Evolutionary conservation across 1,139 yeast genomes (phyloP), one percentile per base, ranked within the genome.

Genomic region (Wickerhamiella infanticola): DNA sequence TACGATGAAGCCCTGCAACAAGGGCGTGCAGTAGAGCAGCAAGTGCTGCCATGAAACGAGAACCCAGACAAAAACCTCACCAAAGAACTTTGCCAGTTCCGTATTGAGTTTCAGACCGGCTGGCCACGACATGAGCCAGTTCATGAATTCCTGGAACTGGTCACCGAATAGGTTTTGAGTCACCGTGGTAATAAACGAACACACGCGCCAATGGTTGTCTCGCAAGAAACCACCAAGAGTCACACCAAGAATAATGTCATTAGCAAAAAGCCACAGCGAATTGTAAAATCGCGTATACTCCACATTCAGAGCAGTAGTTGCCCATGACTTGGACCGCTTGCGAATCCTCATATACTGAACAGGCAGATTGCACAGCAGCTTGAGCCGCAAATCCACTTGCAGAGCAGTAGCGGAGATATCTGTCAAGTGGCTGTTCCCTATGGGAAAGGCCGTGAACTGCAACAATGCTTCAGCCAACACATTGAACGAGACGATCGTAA

Each of bases 71-170:
- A 82, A 81, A 44, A 93, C 65, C 48, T 86, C 95, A 25, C 95
- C 95, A 60, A 88, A 71, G 57, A 93, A 93, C 27, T 70, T 72
- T 0, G 96, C 88, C 35, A 93, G 68, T 57, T 86, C 96, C 47
- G 77, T 79, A 61, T 93, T 93, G 48, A 93, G 72, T 58, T 93
- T 93, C 57, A 93, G 78, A 2, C 98, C 98, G 7, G 94, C 95
- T 0, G 98, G 98, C 59, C 90, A 83, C 53, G 75, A 75, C 65
- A 88, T 85, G 35, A 93, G 69, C 93, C 95, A 82, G 2, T 68
- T 55, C 9, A 88, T 77, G 33, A 81, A 63, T 3, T 59, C 54
- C 38, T 70, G 66, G 44, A 81, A 63, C 37, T 63, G 63, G 26
- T 35, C 35, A 33, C 50, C 50, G 18, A 47, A 39, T 3, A 39